Base-by-base conservation (phyloP, 495 filamentous ascomycete genomes). In the Monascus purpureus region DNA sequence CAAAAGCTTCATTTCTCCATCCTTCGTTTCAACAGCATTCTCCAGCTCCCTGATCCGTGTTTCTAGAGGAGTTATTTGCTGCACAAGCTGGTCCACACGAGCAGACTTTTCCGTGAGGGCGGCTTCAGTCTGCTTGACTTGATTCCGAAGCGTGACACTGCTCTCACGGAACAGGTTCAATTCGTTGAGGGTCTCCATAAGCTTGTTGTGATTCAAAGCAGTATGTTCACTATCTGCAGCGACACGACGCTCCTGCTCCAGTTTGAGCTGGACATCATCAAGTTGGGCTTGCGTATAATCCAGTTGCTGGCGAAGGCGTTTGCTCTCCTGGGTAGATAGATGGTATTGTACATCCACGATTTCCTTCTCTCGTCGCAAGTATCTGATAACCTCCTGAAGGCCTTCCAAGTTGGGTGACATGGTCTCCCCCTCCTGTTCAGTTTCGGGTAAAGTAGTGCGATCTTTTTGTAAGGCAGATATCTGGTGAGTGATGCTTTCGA, bases 331-430 rank as follows among this genome's bases (percentile, higher is more conserved):
- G 0, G 77, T 60, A 29, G 83, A 82, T 19, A 94, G 67, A 39
- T 95, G 84, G 37, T 82, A 83, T 46, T 96, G 87, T 5, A 94
- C 83, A 36, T 96, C 87, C 2, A 95, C 75, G 42, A 99, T 96
- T 45, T 96, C 87, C 59, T 95, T 96, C 59, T 96, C 92, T 27
- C 82, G 75, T n/a, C 92, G 76, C 32, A 96, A 61, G 55, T 84
- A 96, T 30, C 72, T 76, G 54, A 92, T 86, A 24, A 96, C 68
- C 45, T 94, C 85, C 35, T 87, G 78, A 16, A 94, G 70, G 37
- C 80, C 79, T 35, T 83, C 80, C 12, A 75, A 50, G 23, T 70
- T 72, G 0, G 66, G 57, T 11, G 59, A 55, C 12, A 52, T 39
- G 6, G 54, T 49, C 6, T 63, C 52, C 4, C 52, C 49, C 13